Base-by-base conservation (phyloP, 2,329 filamentous ascomycete genomes). In the Botrytis pseudocinerea region DNA sequence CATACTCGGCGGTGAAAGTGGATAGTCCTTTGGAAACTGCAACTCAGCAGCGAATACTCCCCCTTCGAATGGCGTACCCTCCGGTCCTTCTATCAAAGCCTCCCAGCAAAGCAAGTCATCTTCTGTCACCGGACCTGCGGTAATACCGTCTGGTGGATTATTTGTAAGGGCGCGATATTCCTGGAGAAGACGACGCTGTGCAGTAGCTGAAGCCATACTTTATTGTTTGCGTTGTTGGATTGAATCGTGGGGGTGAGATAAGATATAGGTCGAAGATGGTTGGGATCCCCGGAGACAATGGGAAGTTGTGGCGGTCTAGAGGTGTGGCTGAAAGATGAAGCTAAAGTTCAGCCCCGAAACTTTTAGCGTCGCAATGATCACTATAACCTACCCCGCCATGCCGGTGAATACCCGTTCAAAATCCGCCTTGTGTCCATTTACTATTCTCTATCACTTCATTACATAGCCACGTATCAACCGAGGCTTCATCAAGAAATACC, bases 91-190 rank as follows among this genome's bases (percentile, higher is more conserved):
- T 80, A 99, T 98, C 75, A 98, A 85, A 14, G 95, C 96, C 85
- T 99, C 96, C 96, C 96, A 99, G 80, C 93, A 86, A 79, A 98
- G 93, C 81, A 98, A 91, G 85, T 99, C 94, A 82, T 98, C 96
- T 85, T 99, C 96, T 76, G 89, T 92, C 75, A 98, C 87, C 48
- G 96, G 96, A 32, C 96, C 96, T 25, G 96, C 96, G 74, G 93
- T 97, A 84, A 99, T 98, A 82, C 96, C 96, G 75, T 98, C 95
- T n/a, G 95, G 95, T 0, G 95, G 94, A 83, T 97, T 96, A 80
- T 94, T 95, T 76, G 94, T 96, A 76, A 99, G 91, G 76, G 93
- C 91, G 81, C 93, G 93, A 87, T 99, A 99, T 86, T 99, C 96
- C 84, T 95, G 93, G 82, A 98, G 94, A 78, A 99, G 92, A 60